phyloP scores from a whole-genome alignment of 768 basidiomycete species.

The Termitomyces eurrhizus region DNA sequence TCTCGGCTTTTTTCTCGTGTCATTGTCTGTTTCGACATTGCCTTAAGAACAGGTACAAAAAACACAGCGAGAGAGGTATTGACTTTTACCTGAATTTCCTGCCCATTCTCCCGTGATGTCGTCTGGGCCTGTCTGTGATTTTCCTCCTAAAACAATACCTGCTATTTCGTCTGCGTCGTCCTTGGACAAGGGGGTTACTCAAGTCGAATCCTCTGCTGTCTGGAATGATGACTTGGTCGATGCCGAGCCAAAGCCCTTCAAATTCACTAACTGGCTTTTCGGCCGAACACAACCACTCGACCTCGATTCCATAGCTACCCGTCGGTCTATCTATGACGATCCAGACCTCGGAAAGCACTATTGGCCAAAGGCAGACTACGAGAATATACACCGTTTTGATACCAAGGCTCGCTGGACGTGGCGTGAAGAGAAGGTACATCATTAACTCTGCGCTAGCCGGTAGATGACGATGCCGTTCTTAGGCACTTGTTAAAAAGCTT shows the following conservation, averaged over 20 bases:
- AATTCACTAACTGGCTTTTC: slow-evolving; percentile 31
- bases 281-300: slow-evolving; percentile 23
- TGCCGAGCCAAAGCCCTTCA: slow-evolving; percentile 31
- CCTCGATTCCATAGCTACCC: slow-evolving; percentile 42
- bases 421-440: slow-evolving; percentile 44
- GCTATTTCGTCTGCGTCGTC: slow-evolving; percentile 8
- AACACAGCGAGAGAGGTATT: background rate
- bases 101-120: background rate
- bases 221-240: slow-evolving; percentile 29
- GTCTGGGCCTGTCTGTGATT: background rate
- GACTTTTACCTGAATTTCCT: background rate
- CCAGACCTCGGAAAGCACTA: slow-evolving; percentile 39
- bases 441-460: background rate
- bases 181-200: slow-evolving; percentile 1
- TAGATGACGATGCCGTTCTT: background rate
- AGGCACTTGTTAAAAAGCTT: slow-evolving; percentile 50
- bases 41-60: background rate
- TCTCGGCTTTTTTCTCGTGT: slow-evolving; percentile 5
- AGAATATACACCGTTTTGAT: slow-evolving; percentile 56
- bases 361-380: slow-evolving; percentile 48
- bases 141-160: background rate
- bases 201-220: slow-evolving; percentile 16
- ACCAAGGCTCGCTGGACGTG: slow-evolving; percentile 56
- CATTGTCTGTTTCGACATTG: background rate
- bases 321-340: slow-evolving; percentile 50